Conservation (phyloP, 805 yeast species). For the Starmera quercuum region DNA sequence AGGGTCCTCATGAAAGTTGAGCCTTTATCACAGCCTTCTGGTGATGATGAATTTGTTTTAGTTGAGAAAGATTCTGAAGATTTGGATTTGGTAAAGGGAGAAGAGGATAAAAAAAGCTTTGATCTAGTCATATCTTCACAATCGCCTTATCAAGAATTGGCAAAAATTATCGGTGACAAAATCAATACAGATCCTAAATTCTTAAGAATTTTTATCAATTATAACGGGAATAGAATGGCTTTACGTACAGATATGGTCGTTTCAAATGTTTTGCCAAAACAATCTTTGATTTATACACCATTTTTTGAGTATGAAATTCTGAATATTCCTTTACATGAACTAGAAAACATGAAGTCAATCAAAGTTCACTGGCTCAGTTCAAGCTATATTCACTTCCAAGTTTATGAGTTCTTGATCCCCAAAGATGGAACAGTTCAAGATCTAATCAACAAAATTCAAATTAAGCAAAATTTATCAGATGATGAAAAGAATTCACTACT, state of each 20-base stretch:
- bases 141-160: constrained; percentile 51
- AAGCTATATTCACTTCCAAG: constrained; percentile 63
- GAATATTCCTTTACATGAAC: constrained; percentile 64
- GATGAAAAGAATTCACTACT: constrained; percentile 39
- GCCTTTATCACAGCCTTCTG: constrained; percentile 32
- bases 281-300: constrained; percentile 24
- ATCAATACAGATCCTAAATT: constrained; percentile 50
- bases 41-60: constrained; percentile 43
- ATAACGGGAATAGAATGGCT: constrained; percentile 50
- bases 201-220: constrained; percentile 59
- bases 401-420: constrained; percentile 63
- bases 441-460: constrained; percentile 47
- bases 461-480: constrained; percentile 43
- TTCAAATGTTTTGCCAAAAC: constrained; percentile 26
- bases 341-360: constrained; percentile 66
- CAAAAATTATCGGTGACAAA: constrained; percentile 48
- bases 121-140: constrained; percentile 65
- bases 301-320: constrained; percentile 69
- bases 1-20: constrained; percentile 52
- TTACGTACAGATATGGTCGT: constrained; percentile 25
- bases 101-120: constrained; percentile 20
- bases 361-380: constrained; percentile 66
- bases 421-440: constrained; percentile 47
- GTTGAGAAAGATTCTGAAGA: constrained; percentile 21
- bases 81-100: constrained; percentile 2